phyloP scores from a whole-genome alignment of 2,329 filamentous ascomycete species.

The Westerdykella ornata region DNA sequence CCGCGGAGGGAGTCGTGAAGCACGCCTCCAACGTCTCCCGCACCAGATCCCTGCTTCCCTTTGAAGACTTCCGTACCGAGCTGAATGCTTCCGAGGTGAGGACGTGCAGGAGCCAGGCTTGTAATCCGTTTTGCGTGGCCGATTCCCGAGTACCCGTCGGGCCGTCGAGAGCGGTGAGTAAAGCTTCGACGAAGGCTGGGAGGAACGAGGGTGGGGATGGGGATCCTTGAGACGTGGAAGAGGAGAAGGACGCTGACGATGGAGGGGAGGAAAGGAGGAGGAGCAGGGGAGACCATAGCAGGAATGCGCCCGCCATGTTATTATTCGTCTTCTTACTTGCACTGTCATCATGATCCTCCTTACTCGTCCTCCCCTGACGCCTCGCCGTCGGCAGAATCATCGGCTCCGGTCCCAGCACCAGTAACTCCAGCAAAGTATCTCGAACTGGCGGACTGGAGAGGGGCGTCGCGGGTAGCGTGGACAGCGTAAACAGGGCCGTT shows the following conservation, averaged over 20 bases:
- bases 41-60: not conserved
- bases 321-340: constrained; percentile 16
- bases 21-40: constrained; percentile 20
- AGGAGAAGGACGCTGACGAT: too few species aligned
- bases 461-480: not conserved
- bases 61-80: constrained; percentile 15
- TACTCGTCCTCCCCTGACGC: too few species aligned
- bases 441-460: not conserved
- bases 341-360: too few species aligned
- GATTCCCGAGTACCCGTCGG: constrained; percentile 10
- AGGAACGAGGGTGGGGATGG: constrained; percentile 8
- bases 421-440: constrained; percentile 14
- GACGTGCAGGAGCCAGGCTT: constrained; percentile 47
- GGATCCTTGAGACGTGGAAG: constrained; percentile 3
- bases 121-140: constrained; percentile 39
- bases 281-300: constrained; percentile 41
- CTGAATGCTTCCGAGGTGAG: constrained; percentile 37
- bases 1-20: constrained; percentile 34
- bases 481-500: constrained; percentile 6
- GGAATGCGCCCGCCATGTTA: constrained; percentile 40
- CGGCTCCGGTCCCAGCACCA: constrained; percentile 24
- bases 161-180: too few species aligned
- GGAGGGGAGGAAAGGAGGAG: constrained; percentile 24
- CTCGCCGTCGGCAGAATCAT: constrained; percentile 33
- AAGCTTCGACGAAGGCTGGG: constrained; percentile 4